Conservation (phyloP, 129 eudicot genomes). For the Arctium lappa region DNA sequence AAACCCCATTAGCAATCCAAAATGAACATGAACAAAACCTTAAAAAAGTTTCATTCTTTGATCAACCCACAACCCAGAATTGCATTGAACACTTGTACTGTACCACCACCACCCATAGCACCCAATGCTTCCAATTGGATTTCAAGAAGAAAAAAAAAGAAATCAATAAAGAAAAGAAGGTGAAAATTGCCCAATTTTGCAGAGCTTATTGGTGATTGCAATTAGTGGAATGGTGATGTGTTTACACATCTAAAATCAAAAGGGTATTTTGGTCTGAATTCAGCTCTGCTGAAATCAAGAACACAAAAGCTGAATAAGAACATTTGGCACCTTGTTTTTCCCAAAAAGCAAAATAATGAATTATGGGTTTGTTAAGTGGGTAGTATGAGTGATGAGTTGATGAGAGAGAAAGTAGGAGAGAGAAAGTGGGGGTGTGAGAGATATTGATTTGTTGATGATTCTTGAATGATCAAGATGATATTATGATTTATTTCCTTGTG, state of each 20-base stretch:
- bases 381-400: constrained; percentile 23
- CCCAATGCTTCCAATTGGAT: background rate
- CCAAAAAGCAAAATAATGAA: background rate
- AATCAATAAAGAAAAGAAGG: background rate
- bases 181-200: background rate
- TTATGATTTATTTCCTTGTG: background rate
- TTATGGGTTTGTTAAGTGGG: constrained; percentile 24
- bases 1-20: constrained; percentile 47
- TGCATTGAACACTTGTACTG: constrained; percentile 10
- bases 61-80: constrained; percentile 30
- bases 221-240: constrained; percentile 22
- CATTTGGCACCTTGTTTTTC: constrained; percentile 8
- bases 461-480: constrained; percentile 12
- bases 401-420: constrained; percentile 28
- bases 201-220: constrained; percentile 30
- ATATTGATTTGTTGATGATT: constrained; percentile 12
- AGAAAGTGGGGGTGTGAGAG: constrained; percentile 28
- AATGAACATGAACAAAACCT: constrained; percentile 17
- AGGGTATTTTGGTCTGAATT: background rate
- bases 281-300: constrained; percentile 11
- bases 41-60: constrained; percentile 18
- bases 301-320: constrained; percentile 6
- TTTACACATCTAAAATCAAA: constrained; percentile 15
- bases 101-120: constrained; percentile 22
- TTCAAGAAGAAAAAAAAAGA: too few relatives aligned